phyloP scores from a whole-genome alignment of 768 basidiomycete species.

The Hypholoma sublateritium region DNA sequence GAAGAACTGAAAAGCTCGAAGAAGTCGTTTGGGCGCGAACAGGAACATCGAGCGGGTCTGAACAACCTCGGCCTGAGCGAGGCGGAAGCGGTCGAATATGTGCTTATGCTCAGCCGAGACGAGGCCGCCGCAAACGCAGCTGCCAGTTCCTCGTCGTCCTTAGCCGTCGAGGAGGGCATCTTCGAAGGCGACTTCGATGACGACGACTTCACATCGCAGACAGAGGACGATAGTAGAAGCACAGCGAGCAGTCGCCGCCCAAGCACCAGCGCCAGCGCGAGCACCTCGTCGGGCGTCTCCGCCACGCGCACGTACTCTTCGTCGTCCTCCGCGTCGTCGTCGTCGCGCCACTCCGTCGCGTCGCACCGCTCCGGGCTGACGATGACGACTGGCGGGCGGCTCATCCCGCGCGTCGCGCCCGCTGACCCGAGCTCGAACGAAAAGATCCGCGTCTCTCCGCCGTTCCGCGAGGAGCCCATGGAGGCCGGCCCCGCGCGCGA shows the following conservation, averaged over 20 bases:
- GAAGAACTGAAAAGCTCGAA: constrained; percentile 41
- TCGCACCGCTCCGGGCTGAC: constrained; percentile 21
- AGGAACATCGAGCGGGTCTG: constrained; percentile 57
- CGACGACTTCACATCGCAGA: background rate
- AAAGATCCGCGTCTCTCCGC: constrained; percentile 59
- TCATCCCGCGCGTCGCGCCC: constrained; percentile 26
- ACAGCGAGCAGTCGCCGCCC: constrained; percentile 1
- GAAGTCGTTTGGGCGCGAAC: constrained; percentile 44
- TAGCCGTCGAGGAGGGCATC: constrained; percentile 48
- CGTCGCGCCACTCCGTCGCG: constrained; percentile 7
- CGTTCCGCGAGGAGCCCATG: constrained; percentile 48
- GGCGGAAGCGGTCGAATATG: constrained; percentile 74
- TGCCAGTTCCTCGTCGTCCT: constrained; percentile 6
- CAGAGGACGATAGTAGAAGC: constrained; percentile 1
- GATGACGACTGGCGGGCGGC: constrained; percentile 19
- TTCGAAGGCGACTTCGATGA: constrained; percentile 59
- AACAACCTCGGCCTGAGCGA: constrained; percentile 72
- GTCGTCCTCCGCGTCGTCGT: constrained; percentile 23
- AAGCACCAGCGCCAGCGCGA: background rate
- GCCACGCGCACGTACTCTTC: constrained; percentile 4
- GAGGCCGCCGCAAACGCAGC: constrained; percentile 42
- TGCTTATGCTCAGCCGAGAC: constrained; percentile 83
- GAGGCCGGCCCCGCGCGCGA: constrained; percentile 43
- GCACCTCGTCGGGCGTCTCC: background rate
- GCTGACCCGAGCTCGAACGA: constrained; percentile 35